Evolutionary conservation across 257 asterid species (phyloP).

Genomic region (Anisodus tanguticus): DNA sequence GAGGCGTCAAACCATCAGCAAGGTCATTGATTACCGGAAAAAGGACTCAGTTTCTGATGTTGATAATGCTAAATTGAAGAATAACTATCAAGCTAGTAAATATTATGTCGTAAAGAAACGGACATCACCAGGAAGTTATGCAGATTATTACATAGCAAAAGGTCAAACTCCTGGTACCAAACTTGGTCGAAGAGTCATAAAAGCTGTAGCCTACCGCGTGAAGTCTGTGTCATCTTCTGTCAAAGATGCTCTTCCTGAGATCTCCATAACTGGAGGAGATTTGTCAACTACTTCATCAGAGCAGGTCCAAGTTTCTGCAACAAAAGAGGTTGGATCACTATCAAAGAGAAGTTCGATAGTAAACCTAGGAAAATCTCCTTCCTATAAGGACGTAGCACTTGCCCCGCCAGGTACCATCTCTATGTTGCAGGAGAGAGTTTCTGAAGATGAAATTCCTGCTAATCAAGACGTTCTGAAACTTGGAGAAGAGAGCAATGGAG

Average conservation of each 20-base stretch:
- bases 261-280: slow-evolving; percentile 54
- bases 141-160: slow-evolving; percentile 86
- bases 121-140: slow-evolving; percentile 68
- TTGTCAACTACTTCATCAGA: slow-evolving; percentile 52
- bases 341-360: slow-evolving; percentile 74
- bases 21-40: slow-evolving; percentile 67
- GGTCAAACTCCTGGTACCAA: slow-evolving; percentile 61
- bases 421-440: slow-evolving; percentile 63
- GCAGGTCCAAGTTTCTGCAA: slow-evolving; percentile 49
- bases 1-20: slow-evolving; percentile 64
- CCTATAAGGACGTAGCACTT: slow-evolving; percentile 95
- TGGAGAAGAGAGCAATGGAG: slow-evolving; percentile 50
- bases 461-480: slow-evolving; percentile 42
- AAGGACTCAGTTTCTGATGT: slow-evolving; percentile 67
- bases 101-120: slow-evolving; percentile 72
- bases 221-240: slow-evolving; percentile 69
- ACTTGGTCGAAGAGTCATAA: slow-evolving; percentile 73
- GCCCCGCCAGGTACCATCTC: slow-evolving; percentile 96
- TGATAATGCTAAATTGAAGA: slow-evolving; percentile 62
- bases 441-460: slow-evolving; percentile 48
- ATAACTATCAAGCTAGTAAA: slow-evolving; percentile 65
- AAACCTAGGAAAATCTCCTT: slow-evolving; percentile 88
- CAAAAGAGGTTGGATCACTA: slow-evolving; percentile 53
- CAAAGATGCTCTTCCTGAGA: slow-evolving; percentile 50
- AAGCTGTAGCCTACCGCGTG: slow-evolving; percentile 84